A percentile compares a stretch with the other conserved stretches of the same genome.
Conservation (phyloP, 31 red algal genomes). For the Endocladia muricata region DNA sequence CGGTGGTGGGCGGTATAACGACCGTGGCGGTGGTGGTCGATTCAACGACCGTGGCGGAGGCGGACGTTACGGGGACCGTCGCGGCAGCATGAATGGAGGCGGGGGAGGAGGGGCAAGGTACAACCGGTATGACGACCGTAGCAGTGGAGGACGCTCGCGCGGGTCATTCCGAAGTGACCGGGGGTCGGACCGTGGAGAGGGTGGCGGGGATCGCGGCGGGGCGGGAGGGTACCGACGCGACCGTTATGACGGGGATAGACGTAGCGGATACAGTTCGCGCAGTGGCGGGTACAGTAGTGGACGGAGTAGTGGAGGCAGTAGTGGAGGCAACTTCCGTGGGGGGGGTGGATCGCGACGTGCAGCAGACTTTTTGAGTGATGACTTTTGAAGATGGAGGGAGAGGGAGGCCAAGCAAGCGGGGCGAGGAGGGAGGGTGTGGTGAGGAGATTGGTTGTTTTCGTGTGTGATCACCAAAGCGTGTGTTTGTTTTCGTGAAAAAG, state of each 20-base stretch:
- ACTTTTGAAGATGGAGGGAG: slow-evolving; percentile 53
- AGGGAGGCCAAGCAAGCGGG: too few relatives aligned
- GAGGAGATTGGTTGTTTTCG: background rate
- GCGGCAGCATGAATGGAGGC: background rate
- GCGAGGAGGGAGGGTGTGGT: background rate
- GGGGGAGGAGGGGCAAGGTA: slow-evolving; percentile 15
- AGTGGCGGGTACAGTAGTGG: slow-evolving; percentile 18
- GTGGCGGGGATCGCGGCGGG: slow-evolving; percentile 7
- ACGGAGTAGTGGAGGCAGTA: slow-evolving; percentile 5
- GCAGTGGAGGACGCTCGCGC: too few relatives aligned
- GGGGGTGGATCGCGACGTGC: slow-evolving; percentile 22
- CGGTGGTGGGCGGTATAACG: slow-evolving; percentile 11
- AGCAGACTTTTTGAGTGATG: slow-evolving; percentile 42
- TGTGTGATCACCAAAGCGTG: slow-evolving; percentile 13
- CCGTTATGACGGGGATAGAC: background rate
- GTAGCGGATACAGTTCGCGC: background rate
- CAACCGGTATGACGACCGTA: too few relatives aligned
- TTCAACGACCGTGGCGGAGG: slow-evolving; percentile 14
- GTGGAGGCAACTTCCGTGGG: background rate
- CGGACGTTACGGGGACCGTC: background rate
- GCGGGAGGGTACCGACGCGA: slow-evolving; percentile 19
- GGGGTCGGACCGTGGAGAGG: background rate
- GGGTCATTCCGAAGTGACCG: too few relatives aligned
- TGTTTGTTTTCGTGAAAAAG: background rate
- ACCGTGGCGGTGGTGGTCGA: slow-evolving; percentile 18